Base-by-base conservation (phyloP, 345 rosid genomes). In the Arabidopsis suecica region DNA sequence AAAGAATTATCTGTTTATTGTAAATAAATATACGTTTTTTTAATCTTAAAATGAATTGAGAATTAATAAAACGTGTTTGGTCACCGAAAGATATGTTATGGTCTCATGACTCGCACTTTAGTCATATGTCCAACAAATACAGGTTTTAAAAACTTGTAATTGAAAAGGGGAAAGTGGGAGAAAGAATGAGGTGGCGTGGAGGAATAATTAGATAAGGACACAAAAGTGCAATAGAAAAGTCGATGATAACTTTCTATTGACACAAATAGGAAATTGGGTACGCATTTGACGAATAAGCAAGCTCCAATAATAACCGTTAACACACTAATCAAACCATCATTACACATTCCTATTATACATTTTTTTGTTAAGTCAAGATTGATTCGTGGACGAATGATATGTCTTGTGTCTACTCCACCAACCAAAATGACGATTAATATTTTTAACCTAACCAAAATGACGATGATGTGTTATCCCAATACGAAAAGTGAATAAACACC, bases 181-280 rank as follows among this genome's bases (percentile, higher is more conserved):
- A 48, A 44, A 45, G 20, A 5, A 75, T 67, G 68, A 60, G 61
- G 73, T 75, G 67, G 73, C 47, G 67, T 75, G 78, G 37, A 67
- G 2, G 61, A 47, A 50, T 67, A 59, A 68, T 50, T 49, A 49
- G 68, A 41, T 3, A 75, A 67, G 30, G 72, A 47, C 59, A n/a
- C 65, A 56, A 65, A 71, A 65, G 50, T 74, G 37, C 16, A 5
- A 64, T 7, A 42, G 7, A 30, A 34, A 72, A 53, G 34, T 41
- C n/a, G 45, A 73, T 28, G 7, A 41, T 9, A 54, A 16, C 45
- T 33, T 14, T 63, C 42, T 51, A 3, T 56, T 45, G 13, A 32
- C 61, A 49, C 61, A 59, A 38, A 25, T 57, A 75, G 68, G 44
- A 59, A 67, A 62, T 67, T 75, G 14, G 69, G 68, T 68, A 67